Evolutionary conservation across 2,329 filamentous ascomycete species (phyloP), one percentile per base, ranked within the genome.

Genomic region (Cercospora zeina): DNA sequence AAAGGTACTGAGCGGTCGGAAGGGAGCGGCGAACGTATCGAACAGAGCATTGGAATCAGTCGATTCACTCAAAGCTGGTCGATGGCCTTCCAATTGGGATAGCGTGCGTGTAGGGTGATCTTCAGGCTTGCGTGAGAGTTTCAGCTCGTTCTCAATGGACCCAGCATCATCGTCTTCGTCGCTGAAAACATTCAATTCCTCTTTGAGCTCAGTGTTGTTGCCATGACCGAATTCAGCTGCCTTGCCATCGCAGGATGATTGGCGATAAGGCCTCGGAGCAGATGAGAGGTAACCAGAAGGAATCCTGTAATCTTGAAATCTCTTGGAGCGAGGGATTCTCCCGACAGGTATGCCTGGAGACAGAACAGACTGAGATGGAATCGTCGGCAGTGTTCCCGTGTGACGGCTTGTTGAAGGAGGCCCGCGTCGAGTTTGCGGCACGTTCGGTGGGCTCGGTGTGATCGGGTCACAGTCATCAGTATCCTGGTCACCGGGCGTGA

Each of bases 371-470:
- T 71, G 65, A 16, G 68, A 71, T 7, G 64, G 69, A n/a, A 71
- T 72, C 5, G 70, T 69, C 56, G 66, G 63, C 7, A 72, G 67
- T 11, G 68, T 63, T 13, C 53, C 65, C 13, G 69, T 68, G 62
- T 64, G 70, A 1, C 64, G 70, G 50, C 69, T 72, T 39, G 60
- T 69, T 1, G 71, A 68, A 14, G 71, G 70, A 36, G 59, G 59
- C 1, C 49, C 31, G 54, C 59, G 61, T 36, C 51, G 34, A 13
- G 54, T 34, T 39, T 27, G 24, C 13, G 53, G 56, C 3, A 58
- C 50, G 31, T 58, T 45, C 14, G 55, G 33, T 59, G 59, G 45
- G 14, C 13, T 45, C 27, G 42, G 30, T 16, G 27, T n/a, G 34
- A 21, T 30, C 7, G 42, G 51, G 39, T 58, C 58, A 27, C 36